Percentiles rank a stretch among this genome's conserved stretches.
These are phyloP conservation scores for Lipomyces yamadae DNA, from an alignment of 805 yeast species.

Conservation along the genomic window DNA sequence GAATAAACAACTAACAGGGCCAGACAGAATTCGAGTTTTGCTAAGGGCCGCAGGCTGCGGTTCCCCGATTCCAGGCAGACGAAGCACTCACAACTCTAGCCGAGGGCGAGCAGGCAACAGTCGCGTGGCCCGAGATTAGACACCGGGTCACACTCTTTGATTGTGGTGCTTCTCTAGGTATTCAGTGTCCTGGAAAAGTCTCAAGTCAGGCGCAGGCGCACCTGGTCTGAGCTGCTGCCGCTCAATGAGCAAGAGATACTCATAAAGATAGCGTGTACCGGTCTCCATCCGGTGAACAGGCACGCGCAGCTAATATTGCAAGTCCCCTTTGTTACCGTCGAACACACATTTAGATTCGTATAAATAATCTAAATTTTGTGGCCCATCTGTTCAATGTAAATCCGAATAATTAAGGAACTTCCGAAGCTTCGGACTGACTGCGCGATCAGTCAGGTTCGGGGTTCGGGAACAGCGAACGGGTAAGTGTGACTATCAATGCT, in stretches of 20 bases:
- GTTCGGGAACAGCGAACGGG: no score
- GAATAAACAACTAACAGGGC: background rate
- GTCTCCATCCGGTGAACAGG: background rate
- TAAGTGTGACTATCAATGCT: no score
- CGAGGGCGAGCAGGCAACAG: background rate
- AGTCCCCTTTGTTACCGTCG: background rate
- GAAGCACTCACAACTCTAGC: background rate
- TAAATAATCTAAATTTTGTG: background rate
- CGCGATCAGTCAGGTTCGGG: background rate
- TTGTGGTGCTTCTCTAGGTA: background rate
- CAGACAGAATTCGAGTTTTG: background rate
- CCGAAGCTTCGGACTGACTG: background rate
- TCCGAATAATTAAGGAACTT: background rate
- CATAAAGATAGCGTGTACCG: background rate
- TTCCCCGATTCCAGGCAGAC: slow-evolving; percentile 1
- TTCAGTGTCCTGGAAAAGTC: background rate
- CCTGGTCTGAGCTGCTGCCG: slow-evolving; percentile 1
- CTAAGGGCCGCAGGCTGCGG: background rate
- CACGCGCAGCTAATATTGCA: background rate
- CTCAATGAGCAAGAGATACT: background rate
- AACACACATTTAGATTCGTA: background rate
- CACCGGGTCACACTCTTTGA: background rate
- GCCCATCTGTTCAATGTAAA: background rate
- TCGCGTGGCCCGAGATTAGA: background rate
- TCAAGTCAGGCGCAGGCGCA: background rate